Evolutionary conservation across 495 filamentous ascomycete genomes (phyloP).

Genomic region (Podospora comata): DNA sequence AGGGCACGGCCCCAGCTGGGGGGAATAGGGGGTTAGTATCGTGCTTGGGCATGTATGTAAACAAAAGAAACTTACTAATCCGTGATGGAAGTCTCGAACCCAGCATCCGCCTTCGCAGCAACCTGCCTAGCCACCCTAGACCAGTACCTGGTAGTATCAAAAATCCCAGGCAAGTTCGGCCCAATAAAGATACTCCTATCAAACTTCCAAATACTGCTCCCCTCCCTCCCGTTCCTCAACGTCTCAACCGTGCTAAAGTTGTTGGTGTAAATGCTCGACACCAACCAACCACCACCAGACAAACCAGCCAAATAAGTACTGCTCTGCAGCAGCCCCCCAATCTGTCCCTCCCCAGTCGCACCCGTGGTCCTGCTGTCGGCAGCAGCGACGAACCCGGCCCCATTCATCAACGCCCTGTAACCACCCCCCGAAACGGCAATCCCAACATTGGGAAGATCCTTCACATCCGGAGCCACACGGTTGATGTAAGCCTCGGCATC

Average conservation of each 20-base stretch:
- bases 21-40: neutral
- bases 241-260: conserved; percentile 76
- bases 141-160: conserved; percentile 63
- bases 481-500: conserved; percentile 71
- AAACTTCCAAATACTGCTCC: conserved; percentile 69
- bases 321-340: conserved; percentile 83
- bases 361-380: conserved; percentile 74
- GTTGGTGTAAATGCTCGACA: conserved; percentile 81
- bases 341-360: conserved; percentile 60
- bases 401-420: conserved; percentile 83
- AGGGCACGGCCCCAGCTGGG: conserved; percentile 69
- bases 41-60: neutral
- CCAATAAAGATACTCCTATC: conserved; percentile 66
- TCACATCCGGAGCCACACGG: conserved; percentile 44
- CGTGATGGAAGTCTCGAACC: conserved; percentile 74
- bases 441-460: conserved; percentile 63
- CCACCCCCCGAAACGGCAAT: conserved; percentile 68
- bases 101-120: conserved; percentile 61
- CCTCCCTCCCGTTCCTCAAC: conserved; percentile 56
- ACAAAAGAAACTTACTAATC: conserved; percentile 53
- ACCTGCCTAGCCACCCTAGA: conserved; percentile 60
- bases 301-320: conserved; percentile 82
- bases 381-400: conserved; percentile 81
- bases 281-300: conserved; percentile 84
- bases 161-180: conserved; percentile 36